Percentiles rank a stretch among this genome's conserved stretches.
Conservation (phyloP, 768 basidiomycete genomes). For the Coprinellus micaceus region DNA sequence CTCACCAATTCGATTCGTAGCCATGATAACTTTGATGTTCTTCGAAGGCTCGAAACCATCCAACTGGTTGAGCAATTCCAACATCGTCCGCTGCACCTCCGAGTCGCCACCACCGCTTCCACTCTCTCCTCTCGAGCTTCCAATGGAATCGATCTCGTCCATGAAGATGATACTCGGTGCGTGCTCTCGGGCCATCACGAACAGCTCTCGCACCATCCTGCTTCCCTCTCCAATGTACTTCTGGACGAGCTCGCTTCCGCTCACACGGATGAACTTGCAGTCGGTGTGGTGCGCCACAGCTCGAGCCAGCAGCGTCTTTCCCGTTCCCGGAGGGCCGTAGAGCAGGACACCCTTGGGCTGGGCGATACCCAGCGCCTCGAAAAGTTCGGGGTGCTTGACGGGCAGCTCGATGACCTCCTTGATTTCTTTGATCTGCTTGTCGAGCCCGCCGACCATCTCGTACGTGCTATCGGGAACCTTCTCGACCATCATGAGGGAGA, state of each 20-base stretch:
- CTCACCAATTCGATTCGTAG: slow-evolving; percentile 91
- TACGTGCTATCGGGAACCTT: slow-evolving; percentile 99
- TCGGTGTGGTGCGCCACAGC: slow-evolving; percentile 98
- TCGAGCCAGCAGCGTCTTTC: slow-evolving; percentile 91
- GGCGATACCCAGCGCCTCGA: slow-evolving; percentile 93
- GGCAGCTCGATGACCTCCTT: slow-evolving; percentile 95
- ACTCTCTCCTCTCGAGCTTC: slow-evolving; percentile 87
- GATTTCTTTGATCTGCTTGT: slow-evolving; percentile 99
- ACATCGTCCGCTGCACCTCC: slow-evolving; percentile 88
- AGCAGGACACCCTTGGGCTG: slow-evolving; percentile 95
- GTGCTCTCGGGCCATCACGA: slow-evolving; percentile 97
- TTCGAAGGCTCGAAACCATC: slow-evolving; percentile 96
- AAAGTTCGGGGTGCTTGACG: slow-evolving; percentile 95
- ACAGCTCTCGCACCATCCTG: slow-evolving; percentile 94
- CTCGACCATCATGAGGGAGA: slow-evolving; percentile 99
- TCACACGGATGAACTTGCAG: slow-evolving; percentile 95
- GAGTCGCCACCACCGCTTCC: slow-evolving; percentile 87
- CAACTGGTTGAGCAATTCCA: slow-evolving; percentile 84
- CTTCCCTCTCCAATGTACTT: slow-evolving; percentile 98
- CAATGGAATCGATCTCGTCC: slow-evolving; percentile 99
- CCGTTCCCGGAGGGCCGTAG: slow-evolving; percentile 95
- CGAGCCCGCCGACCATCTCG: slow-evolving; percentile 98
- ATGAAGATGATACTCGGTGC: slow-evolving; percentile 99
- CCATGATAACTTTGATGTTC: slow-evolving; percentile 96
- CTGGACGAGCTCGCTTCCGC: slow-evolving; percentile 91